Evolutionary conservation across 2,329 filamentous ascomycete species (phyloP).

Genomic region (Hypoxylon sp.): DNA sequence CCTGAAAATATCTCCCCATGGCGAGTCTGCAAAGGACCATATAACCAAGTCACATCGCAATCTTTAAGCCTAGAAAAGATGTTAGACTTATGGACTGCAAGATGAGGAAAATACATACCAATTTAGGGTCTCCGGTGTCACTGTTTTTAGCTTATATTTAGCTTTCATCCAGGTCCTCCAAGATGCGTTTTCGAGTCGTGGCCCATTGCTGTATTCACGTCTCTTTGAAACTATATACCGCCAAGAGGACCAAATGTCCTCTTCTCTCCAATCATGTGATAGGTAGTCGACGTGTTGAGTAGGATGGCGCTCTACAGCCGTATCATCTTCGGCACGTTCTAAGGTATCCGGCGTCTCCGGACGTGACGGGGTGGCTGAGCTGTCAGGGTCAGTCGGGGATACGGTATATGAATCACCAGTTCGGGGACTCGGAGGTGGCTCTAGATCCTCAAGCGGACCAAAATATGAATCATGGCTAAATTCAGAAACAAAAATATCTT

Average conservation of each 20-base stretch:
- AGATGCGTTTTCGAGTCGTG: constrained; percentile 91
- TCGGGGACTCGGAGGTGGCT: constrained; percentile 66
- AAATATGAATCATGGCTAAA: constrained; percentile 65
- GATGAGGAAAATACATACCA: constrained; percentile 73
- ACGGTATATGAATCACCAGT: constrained; percentile 65
- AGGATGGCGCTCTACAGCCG: constrained; percentile 79
- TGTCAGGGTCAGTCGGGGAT: constrained; percentile 69
- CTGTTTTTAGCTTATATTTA: constrained; percentile 87
- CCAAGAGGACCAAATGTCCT: constrained; percentile 99
- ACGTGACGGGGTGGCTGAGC: constrained; percentile 65
- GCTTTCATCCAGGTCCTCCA: constrained; percentile 98
- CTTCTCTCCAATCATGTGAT: constrained; percentile 92
- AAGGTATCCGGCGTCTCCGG: constrained; percentile 70
- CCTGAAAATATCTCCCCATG: constrained; percentile 67
- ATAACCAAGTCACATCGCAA: constrained; percentile 97
- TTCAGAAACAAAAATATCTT: constrained; percentile 64
- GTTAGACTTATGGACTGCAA: constrained; percentile 51
- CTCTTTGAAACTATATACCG: constrained; percentile 88
- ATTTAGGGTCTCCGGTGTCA: constrained; percentile 92
- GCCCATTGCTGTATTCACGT: constrained; percentile 83
- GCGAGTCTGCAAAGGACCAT: constrained; percentile 88
- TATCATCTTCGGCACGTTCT: constrained; percentile 83
- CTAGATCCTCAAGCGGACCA: constrained; percentile 63
- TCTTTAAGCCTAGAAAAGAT: constrained; percentile 83
- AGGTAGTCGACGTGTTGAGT: constrained; percentile 96